Percentiles rank a stretch among this genome's conserved stretches.
Conservation (phyloP, 768 basidiomycete genomes). For the Leccinum imitatum region DNA sequence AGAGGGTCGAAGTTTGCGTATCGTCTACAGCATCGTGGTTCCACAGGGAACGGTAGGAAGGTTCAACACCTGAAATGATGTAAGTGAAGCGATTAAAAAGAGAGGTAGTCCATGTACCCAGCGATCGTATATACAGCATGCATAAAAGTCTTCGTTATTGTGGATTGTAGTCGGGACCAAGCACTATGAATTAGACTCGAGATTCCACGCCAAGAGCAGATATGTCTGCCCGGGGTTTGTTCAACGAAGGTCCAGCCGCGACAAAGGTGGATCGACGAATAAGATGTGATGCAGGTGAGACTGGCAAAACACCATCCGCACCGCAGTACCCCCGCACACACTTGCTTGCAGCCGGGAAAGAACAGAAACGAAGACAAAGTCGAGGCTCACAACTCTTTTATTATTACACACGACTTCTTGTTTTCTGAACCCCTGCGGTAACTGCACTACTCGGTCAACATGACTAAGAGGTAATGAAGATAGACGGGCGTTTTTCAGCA, state of each 20-base stretch:
- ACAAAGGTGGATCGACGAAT: slow-evolving; percentile 78
- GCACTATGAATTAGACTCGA: slow-evolving; percentile 42
- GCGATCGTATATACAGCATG: slow-evolving; percentile 22
- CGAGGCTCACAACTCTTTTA: too few species aligned
- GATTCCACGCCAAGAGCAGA: slow-evolving; percentile 64
- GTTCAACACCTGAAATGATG: slow-evolving; percentile 10
- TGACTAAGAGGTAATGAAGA: too few species aligned
- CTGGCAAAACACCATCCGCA: too few species aligned
- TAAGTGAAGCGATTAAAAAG: slow-evolving; percentile 4
- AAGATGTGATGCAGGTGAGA: slow-evolving; percentile 67
- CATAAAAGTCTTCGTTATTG: slow-evolving; percentile 11
- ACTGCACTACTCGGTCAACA: too few species aligned
- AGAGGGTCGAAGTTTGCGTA: slow-evolving; percentile 12
- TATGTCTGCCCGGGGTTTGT: slow-evolving; percentile 57
- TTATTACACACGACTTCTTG: too few species aligned
- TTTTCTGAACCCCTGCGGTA: too few species aligned
- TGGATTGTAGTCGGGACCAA: slow-evolving; percentile 38
- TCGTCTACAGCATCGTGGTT: slow-evolving; percentile 35
- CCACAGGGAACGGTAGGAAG: slow-evolving; percentile 40
- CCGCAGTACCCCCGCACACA: too few species aligned
- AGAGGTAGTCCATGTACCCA: slow-evolving; percentile 14
- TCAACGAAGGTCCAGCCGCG: slow-evolving; percentile 70
- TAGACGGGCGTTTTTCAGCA: too few species aligned
- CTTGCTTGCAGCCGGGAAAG: too few species aligned
- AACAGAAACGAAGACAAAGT: too few species aligned